Conservation (phyloP, 2,329 filamentous ascomycete genomes). For the Lachnellula occidentalis region DNA sequence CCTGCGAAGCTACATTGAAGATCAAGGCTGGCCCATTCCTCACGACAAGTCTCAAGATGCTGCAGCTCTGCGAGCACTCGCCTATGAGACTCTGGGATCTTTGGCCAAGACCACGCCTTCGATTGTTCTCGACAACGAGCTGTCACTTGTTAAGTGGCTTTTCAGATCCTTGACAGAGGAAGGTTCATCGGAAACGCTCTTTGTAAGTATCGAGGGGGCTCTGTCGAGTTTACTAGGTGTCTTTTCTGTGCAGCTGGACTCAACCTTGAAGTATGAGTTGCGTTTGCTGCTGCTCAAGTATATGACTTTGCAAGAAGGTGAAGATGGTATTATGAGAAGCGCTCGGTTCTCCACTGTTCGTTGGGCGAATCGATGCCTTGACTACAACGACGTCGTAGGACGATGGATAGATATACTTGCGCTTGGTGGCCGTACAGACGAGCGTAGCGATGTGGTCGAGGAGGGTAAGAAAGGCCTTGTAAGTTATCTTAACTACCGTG, state of each 20-base stretch:
- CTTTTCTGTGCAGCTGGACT: slow-evolving; percentile 38
- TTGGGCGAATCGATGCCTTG: slow-evolving; percentile 83
- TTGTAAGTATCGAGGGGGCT: slow-evolving; percentile 84
- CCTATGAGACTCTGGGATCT: slow-evolving; percentile 87
- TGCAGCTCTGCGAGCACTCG: slow-evolving; percentile 66
- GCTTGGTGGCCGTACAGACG: slow-evolving; percentile 57
- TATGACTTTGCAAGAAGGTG: slow-evolving; percentile 49
- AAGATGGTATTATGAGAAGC: slow-evolving; percentile 54
- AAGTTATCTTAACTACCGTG: slow-evolving; percentile 45
- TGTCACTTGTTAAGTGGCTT: slow-evolving; percentile 65
- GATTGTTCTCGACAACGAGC: slow-evolving; percentile 45
- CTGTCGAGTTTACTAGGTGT: slow-evolving; percentile 70
- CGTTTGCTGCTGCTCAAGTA: slow-evolving; percentile 59
- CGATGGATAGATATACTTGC: slow-evolving; percentile 88
- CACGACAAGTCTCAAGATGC: slow-evolving; percentile 54
- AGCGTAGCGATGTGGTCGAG: slow-evolving; percentile 78
- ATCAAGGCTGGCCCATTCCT: slow-evolving; percentile 76
- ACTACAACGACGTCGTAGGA: slow-evolving; percentile 70
- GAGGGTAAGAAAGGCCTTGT: slow-evolving; percentile 87
- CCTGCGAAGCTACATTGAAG: slow-evolving; percentile 67
- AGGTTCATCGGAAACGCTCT: slow-evolving; percentile 63
- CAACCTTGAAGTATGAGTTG: slow-evolving; percentile 26
- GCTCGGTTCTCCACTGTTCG: slow-evolving; percentile 78
- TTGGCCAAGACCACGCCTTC: slow-evolving; percentile 61
- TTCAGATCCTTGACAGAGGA: slow-evolving; percentile 81